Base-by-base conservation (phyloP, 2,329 filamentous ascomycete genomes). In the Xenoacremonium recifei region DNA sequence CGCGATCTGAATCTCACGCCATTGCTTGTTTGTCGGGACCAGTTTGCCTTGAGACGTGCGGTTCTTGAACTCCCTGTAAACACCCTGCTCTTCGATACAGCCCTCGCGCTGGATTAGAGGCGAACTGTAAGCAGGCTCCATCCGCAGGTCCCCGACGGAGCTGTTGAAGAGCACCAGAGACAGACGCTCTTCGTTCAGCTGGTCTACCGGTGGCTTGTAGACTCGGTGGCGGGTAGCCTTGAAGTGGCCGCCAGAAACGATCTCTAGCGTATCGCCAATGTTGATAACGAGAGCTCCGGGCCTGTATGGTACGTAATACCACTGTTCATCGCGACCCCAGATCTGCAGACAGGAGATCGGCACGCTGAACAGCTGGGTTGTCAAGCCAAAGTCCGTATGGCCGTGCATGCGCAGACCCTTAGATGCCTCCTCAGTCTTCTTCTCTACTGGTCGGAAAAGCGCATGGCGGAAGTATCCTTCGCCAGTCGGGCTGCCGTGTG, bases 1-100 rank as follows among this genome's bases (percentile, higher is more conserved):
- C 1, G 68, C 55, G 33, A 74, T 72, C 50, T 74, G 70, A 20
- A 73, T 72, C 53, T 75, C 71, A n/a, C 71, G 64, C 71, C 69
- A 75, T 48, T 74, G 61, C 2, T 58, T 53, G 45, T 72, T 72
- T 10, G 68, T 73, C 0, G 71, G 71, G 15, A 73, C 69, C 6
- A 67, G 60, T 17, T 65, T 49, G 5, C 68, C 70, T 30, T 65
- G 45, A 2, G 59, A 57, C 0, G 66, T 73, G 15, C 67, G 63
- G 15, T 57, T 61, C 53, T 70, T 70, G 57, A 71, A 74, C 33
- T 72, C 68, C 27, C 63, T 65, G 53, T 70, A 74, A 4, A 73
- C 64, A 3, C 70, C 70, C 49, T 73, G 69, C 4, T 67, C 62
- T 21, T 65, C 53, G 20, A 73, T 59, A 15, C 67, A 73, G 23